Conservation (phyloP, 345 rosid species). For the Mallotus nudiflorus region DNA sequence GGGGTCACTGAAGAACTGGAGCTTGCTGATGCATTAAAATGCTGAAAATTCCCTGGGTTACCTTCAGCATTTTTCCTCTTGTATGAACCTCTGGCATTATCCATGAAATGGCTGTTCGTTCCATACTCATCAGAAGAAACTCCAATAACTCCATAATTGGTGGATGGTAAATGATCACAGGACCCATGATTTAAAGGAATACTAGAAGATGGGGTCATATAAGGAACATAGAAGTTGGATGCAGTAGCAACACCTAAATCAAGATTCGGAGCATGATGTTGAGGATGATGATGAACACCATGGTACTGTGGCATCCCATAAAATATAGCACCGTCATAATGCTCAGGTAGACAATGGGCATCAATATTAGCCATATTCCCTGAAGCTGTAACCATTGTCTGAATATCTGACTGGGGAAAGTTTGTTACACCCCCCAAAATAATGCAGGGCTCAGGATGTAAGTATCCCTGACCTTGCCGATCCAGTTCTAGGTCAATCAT, state of each 20-base stretch:
- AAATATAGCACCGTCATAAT: constrained; percentile 45
- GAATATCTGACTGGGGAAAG: constrained; percentile 54
- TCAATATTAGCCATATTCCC: constrained; percentile 42
- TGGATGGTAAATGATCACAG: constrained; percentile 43
- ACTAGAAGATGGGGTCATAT: constrained; percentile 33
- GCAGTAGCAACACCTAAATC: constrained; percentile 51
- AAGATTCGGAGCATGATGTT: constrained; percentile 45
- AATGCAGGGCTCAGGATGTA: constrained; percentile 51
- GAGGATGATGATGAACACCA: constrained; percentile 46
- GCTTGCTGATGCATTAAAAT: constrained; percentile 48
- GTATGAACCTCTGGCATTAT: constrained; percentile 50
- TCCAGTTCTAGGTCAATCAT: constrained; percentile 56
- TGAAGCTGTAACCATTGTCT: constrained; percentile 35
- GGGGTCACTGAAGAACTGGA: constrained; percentile 43
- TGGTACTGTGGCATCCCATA: constrained; percentile 49
- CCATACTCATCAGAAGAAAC: constrained; percentile 55
- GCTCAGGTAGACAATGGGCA: constrained; percentile 44
- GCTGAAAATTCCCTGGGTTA: constrained; percentile 47
- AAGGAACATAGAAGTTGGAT: constrained; percentile 51
- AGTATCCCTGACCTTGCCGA: constrained; percentile 42
- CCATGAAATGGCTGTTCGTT: constrained; percentile 49
- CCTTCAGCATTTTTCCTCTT: constrained; percentile 71
- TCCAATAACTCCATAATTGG: constrained; percentile 48
- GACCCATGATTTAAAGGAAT: constrained; percentile 47
- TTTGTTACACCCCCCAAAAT: constrained; percentile 45